phyloP scores from a whole-genome alignment of 1,139 yeast genomes.

The Hansenula anomala region DNA sequence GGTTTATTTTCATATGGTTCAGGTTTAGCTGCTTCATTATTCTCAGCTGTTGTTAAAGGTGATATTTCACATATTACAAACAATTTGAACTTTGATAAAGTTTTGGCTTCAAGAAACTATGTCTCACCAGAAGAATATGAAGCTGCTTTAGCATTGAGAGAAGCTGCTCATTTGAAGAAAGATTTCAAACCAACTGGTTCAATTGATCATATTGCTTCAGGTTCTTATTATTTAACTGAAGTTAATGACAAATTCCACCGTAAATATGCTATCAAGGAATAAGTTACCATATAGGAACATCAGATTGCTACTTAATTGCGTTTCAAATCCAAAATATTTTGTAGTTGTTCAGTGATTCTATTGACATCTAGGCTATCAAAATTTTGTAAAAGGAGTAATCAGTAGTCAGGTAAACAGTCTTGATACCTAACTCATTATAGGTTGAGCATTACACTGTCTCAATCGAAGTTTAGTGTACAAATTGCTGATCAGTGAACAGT shows the following conservation, averaged over 20 bases:
- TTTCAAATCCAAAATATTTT: too few species aligned
- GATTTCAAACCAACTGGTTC: conserved; percentile 75
- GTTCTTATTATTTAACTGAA: conserved; percentile 80
- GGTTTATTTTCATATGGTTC: conserved; percentile 97
- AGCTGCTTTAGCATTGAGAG: conserved; percentile 79
- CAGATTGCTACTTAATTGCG: too few species aligned
- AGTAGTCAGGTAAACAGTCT: too few species aligned
- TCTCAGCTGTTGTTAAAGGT: conserved; percentile 74
- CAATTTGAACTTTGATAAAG: conserved; percentile 62
- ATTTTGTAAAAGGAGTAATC: too few species aligned
- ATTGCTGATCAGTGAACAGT: too few species aligned
- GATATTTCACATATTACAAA: conserved; percentile 69
- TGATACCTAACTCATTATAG: too few species aligned
- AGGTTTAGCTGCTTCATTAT: conserved; percentile 90
- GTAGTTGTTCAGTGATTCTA: too few species aligned
- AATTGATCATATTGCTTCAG: conserved; percentile 62
- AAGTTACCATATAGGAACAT: too few species aligned
- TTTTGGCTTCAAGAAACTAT: conserved; percentile 61
- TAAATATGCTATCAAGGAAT: conserved; percentile 60
- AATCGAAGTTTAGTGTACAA: too few species aligned
- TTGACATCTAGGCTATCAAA: too few species aligned
- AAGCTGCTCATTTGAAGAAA: conserved; percentile 71
- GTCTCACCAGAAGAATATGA: conserved; percentile 80
- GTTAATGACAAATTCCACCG: conserved; percentile 91
- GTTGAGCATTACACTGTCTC: too few species aligned